Conservation (phyloP, 2,329 filamentous ascomycete species). For the Fusarium sp. region DNA sequence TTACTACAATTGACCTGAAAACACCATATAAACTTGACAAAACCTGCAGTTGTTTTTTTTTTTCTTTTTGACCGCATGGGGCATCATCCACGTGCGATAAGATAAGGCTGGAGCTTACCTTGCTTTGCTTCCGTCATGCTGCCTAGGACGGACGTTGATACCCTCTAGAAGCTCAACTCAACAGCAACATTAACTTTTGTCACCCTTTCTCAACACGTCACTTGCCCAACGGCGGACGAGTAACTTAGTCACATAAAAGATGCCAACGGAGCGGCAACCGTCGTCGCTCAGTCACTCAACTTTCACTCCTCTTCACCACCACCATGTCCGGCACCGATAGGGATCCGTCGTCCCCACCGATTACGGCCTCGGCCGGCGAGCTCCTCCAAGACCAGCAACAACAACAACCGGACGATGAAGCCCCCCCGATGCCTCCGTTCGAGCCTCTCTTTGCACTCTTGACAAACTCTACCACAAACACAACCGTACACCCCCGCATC, state of each 20-base stretch:
- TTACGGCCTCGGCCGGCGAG: constrained; percentile 24
- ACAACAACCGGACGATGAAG: constrained; percentile 18
- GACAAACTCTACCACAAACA: constrained; percentile 77
- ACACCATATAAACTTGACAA: background rate
- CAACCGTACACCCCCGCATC: constrained; percentile 85
- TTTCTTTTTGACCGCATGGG: background rate
- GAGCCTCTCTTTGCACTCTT: constrained; percentile 88
- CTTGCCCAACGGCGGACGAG: constrained; percentile 8
- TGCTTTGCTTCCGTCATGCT: constrained; percentile 35
- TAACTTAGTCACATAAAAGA: constrained; percentile 24
- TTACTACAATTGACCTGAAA: background rate
- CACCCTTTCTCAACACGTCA: constrained; percentile 1
- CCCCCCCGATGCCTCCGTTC: constrained; percentile 62
- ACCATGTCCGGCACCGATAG: constrained; percentile 44
- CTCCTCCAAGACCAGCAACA: constrained; percentile 20
- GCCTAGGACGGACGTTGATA: constrained; percentile 18
- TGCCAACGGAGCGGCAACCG: constrained; percentile 34
- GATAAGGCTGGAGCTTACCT: constrained; percentile 42
- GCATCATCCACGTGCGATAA: constrained; percentile 48
- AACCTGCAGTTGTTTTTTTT: background rate
- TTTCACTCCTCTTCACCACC: background rate
- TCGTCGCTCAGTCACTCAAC: constrained; percentile 21
- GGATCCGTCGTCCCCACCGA: constrained; percentile 41
- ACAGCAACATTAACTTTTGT: constrained; percentile 9
- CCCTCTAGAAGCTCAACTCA: constrained; percentile 19